Percentiles rank a stretch among this genome's conserved stretches.
Conservation (phyloP, 2,329 filamentous ascomycete species). For the Xylaria sp. region DNA sequence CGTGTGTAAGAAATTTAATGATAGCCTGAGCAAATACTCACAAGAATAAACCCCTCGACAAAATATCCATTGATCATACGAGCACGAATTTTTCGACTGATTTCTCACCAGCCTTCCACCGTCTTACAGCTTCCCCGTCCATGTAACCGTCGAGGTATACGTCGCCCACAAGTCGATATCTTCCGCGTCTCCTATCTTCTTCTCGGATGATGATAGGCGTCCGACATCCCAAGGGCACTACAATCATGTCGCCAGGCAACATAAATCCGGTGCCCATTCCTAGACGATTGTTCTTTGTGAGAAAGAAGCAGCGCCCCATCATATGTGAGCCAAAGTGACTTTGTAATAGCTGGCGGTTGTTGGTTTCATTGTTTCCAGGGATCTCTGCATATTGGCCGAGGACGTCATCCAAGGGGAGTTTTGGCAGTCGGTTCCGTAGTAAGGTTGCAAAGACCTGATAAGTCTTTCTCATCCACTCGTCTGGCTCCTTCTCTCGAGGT, state of each 20-base stretch:
- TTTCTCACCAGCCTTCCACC: conserved; percentile 1
- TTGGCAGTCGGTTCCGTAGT: conserved; percentile 39
- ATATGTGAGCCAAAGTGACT: conserved; percentile 38
- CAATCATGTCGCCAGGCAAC: conserved; percentile 46
- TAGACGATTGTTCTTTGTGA: conserved; percentile 42
- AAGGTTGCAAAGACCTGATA: conserved; percentile 41
- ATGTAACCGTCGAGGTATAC: conserved; percentile 52
- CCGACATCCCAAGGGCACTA: conserved; percentile 51
- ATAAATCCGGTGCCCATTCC: conserved; percentile 51
- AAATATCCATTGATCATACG: conserved; percentile 2
- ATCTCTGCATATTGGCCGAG: conserved; percentile 34
- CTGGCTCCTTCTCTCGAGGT: neutral
- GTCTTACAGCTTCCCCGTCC: conserved; percentile 48
- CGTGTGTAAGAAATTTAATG: neutral
- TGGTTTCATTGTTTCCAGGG: conserved; percentile 9
- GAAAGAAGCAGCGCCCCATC: conserved; percentile 45
- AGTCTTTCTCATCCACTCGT: conserved; percentile 40
- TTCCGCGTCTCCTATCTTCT: conserved; percentile 27
- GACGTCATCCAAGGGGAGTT: conserved; percentile 34
- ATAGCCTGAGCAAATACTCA: neutral
- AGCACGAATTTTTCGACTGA: conserved; percentile 16
- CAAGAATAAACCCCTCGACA: neutral
- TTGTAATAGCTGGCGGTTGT: conserved; percentile 36
- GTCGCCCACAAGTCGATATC: conserved; percentile 50
- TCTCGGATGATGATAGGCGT: conserved; percentile 41